Evolutionary conservation across 2,329 filamentous ascomycete species (phyloP).

Genomic region (Colletotrichum sidae): DNA sequence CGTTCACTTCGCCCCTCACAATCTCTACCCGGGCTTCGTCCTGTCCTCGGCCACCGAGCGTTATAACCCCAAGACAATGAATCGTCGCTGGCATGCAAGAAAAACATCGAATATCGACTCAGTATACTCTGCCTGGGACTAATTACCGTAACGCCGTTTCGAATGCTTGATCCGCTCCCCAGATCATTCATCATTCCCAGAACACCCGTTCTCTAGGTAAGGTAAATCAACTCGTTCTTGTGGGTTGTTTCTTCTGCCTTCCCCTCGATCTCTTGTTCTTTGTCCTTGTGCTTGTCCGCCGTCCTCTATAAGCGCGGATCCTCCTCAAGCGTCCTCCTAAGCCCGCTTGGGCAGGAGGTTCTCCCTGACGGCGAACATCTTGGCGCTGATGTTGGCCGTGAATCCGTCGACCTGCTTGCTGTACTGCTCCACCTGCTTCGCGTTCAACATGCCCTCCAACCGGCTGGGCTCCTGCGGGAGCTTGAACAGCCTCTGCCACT

Average conservation of each 20-base stretch:
- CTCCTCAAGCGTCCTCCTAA: conserved; percentile 15
- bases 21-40: neutral
- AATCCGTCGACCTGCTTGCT: conserved; percentile 97
- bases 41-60: neutral
- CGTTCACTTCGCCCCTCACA: neutral
- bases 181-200: conserved; percentile 39
- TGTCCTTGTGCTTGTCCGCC: conserved; percentile 7
- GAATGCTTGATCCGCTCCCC: conserved; percentile 40
- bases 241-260: conserved; percentile 14
- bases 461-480: conserved; percentile 93
- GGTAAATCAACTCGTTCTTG: conserved; percentile 20
- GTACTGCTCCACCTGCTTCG: conserved; percentile 97
- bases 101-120: conserved; percentile 38
- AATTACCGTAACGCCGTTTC: conserved; percentile 40
- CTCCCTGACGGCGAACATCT: conserved; percentile 96
- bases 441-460: conserved; percentile 93
- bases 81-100: conserved; percentile 30
- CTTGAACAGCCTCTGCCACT: conserved; percentile 99
- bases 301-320: conserved; percentile 3
- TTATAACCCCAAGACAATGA: conserved; percentile 1
- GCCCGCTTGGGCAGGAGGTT: conserved; percentile 69
- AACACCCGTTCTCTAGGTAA: conserved; percentile 37
- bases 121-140: conserved; percentile 38
- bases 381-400: conserved; percentile 88
- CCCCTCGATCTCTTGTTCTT: conserved; percentile 23